Evolutionary conservation across 169 alveolate genomes (phyloP).

Genomic region (Plasmodium reichenowi): DNA sequence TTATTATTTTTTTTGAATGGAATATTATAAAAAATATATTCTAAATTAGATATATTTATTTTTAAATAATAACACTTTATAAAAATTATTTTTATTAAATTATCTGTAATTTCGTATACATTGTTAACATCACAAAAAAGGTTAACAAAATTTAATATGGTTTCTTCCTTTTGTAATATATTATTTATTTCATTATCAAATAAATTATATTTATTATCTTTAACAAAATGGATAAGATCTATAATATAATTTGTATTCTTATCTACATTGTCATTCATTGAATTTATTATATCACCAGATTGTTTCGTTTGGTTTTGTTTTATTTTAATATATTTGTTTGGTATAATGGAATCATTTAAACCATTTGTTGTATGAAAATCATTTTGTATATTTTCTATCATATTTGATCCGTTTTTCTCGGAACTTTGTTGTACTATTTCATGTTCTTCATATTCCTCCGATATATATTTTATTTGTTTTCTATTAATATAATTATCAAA

Average conservation of each 20-base stretch:
- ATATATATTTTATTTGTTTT: not conserved
- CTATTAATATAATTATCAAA: constrained; percentile 15
- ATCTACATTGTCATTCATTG: not conserved
- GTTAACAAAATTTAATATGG: constrained; percentile 17
- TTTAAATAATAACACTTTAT: constrained; percentile 14
- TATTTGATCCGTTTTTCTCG: no score
- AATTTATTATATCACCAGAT: no score
- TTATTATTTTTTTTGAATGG: constrained; percentile 1
- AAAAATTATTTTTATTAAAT: constrained; percentile 33
- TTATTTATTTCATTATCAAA: constrained; percentile 13
- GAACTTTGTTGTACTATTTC: not conserved
- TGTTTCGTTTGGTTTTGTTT: no score
- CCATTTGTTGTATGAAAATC: no score
- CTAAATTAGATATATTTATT: constrained; percentile 13
- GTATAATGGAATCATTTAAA: no score
- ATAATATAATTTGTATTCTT: constrained; percentile 1
- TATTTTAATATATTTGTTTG: no score
- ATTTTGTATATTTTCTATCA: no score
- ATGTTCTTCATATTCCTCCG: not conserved
- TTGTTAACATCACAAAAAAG: constrained; percentile 10
- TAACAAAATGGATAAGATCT: constrained; percentile 25
- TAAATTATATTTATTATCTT: constrained; percentile 33
- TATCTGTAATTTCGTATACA: constrained; percentile 47
- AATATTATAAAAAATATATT: constrained; percentile 4
- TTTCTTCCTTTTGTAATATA: constrained; percentile 16